A percentile compares a stretch with the other conserved stretches of the same genome.
Evolutionary conservation across 805 yeast genomes (phyloP).

Genomic region (Kodamaea hsintzibuensis): DNA sequence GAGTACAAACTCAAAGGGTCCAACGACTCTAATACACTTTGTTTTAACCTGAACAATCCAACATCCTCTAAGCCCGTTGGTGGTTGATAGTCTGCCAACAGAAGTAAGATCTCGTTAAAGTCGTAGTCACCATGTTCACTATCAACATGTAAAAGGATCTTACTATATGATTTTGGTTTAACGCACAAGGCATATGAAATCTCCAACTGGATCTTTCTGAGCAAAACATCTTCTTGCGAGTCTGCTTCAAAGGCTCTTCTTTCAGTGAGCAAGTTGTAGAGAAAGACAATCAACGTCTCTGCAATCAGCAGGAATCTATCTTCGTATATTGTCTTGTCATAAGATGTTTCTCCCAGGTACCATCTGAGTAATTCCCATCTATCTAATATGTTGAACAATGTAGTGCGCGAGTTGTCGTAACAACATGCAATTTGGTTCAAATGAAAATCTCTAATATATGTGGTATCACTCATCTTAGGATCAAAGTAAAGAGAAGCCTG

Average conservation of each 20-base stretch:
- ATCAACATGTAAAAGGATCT: conserved; percentile 33
- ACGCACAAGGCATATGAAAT: conserved; percentile 53
- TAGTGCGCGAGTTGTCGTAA: conserved; percentile 36
- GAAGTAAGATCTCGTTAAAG: conserved; percentile 48
- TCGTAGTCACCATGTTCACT: conserved; percentile 18
- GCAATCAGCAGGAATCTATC: conserved; percentile 48
- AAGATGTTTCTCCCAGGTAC: conserved; percentile 39
- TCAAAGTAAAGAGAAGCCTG: conserved; percentile 52
- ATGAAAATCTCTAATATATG: conserved; percentile 46
- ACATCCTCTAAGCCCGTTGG: conserved; percentile 60
- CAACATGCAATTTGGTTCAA: conserved; percentile 46
- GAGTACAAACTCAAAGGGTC: conserved; percentile 60
- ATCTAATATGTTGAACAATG: conserved; percentile 41
- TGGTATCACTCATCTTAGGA: conserved; percentile 39
- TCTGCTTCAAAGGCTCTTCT: conserved; percentile 18
- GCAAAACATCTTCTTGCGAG: not conserved
- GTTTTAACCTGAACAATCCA: conserved; percentile 69
- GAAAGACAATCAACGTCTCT: conserved; percentile 42
- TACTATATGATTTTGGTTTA: conserved; percentile 56
- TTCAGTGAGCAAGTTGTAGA: conserved; percentile 47
- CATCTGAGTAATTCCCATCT: conserved; percentile 61
- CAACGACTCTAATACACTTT: conserved; percentile 50
- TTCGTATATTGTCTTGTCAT: conserved; percentile 44
- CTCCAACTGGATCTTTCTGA: conserved; percentile 25
- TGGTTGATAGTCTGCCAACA: conserved; percentile 62